Conservation (phyloP, 108 stramenopile species). For the Mediolabrus comicus region DNA sequence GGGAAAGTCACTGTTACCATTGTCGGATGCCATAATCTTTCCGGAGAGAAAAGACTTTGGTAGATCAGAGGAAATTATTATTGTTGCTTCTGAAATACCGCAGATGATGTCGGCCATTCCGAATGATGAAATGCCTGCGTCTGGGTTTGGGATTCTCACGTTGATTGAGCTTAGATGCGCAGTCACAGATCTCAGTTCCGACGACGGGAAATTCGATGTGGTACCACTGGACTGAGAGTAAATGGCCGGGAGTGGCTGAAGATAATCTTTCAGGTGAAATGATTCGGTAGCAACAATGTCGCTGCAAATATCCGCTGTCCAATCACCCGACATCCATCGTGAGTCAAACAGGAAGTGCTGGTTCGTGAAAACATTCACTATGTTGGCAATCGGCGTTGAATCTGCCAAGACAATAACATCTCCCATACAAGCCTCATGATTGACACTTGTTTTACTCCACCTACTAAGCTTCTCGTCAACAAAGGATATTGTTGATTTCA, state of each 20-base stretch:
- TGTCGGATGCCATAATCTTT: conserved; percentile 48
- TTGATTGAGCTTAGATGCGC: conserved; percentile 49
- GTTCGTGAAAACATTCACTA: conserved; percentile 29
- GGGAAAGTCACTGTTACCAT: conserved; percentile 48
- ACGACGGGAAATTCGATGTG: conserved; percentile 51
- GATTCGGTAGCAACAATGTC: conserved; percentile 53
- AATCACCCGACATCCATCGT: conserved; percentile 72
- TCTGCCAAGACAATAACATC: conserved; percentile 59
- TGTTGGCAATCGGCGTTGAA: conserved; percentile 28
- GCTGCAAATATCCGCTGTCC: conserved; percentile 43
- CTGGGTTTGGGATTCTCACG: conserved; percentile 53
- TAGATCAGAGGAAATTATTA: conserved; percentile 61
- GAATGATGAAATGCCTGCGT: conserved; percentile 46
- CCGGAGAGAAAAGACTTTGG: conserved; percentile 68
- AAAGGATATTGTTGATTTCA: conserved; percentile 66
- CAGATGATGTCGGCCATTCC: conserved; percentile 52
- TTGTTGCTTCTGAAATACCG: conserved; percentile 47
- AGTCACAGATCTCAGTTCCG: conserved; percentile 65
- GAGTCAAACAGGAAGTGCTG: conserved; percentile 50
- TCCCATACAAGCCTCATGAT: conserved; percentile 67
- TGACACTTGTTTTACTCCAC: conserved; percentile 44
- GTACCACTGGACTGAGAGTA: background rate
- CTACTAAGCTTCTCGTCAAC: conserved; percentile 29
- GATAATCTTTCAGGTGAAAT: conserved; percentile 46
- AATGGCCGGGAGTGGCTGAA: conserved; percentile 50